phyloP scores from a whole-genome alignment of 331 rosid species.

The Malus hybrid region DNA sequence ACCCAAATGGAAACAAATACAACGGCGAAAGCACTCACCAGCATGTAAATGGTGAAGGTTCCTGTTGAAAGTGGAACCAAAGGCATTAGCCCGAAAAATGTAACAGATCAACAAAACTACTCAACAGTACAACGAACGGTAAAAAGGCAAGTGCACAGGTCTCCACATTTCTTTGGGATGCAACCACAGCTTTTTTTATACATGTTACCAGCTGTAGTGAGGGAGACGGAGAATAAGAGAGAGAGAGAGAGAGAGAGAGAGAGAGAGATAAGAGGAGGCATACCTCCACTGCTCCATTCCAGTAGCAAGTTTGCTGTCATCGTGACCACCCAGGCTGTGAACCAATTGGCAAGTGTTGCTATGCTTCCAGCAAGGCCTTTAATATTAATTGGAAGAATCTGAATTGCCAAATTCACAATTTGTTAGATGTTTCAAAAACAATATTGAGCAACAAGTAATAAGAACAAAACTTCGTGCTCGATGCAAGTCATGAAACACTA shows the following conservation, averaged over 20 bases:
- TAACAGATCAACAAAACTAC: neutral
- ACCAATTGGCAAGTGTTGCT: slow-evolving; percentile 95
- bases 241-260: neutral
- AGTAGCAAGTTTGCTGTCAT: slow-evolving; percentile 83
- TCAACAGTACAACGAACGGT: neutral
- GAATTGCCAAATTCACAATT: slow-evolving; percentile 10
- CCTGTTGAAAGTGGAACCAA: slow-evolving; percentile 41
- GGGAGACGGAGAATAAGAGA: neutral
- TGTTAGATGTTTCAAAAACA: neutral
- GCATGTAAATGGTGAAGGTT: slow-evolving; percentile 70
- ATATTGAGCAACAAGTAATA: too few relatives aligned
- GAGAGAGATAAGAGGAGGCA: slow-evolving; percentile 14
- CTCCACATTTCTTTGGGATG: neutral
- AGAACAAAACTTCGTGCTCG: too few relatives aligned
- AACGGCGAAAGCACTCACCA: slow-evolving; percentile 56
- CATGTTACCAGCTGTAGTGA: neutral
- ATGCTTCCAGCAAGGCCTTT: slow-evolving; percentile 93
- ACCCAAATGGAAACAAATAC: slow-evolving; percentile 69
- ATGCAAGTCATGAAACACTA: too few relatives aligned
- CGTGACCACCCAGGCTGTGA: slow-evolving; percentile 58
- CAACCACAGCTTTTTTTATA: neutral
- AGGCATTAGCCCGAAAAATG: slow-evolving; percentile 8
- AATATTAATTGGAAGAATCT: slow-evolving; percentile 89
- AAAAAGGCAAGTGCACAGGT: neutral
- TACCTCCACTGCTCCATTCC: slow-evolving; percentile 87